Evolutionary conservation across 768 basidiomycete genomes (phyloP), one percentile per base, ranked within the genome.

Genomic region (Boletus fagicola): DNA sequence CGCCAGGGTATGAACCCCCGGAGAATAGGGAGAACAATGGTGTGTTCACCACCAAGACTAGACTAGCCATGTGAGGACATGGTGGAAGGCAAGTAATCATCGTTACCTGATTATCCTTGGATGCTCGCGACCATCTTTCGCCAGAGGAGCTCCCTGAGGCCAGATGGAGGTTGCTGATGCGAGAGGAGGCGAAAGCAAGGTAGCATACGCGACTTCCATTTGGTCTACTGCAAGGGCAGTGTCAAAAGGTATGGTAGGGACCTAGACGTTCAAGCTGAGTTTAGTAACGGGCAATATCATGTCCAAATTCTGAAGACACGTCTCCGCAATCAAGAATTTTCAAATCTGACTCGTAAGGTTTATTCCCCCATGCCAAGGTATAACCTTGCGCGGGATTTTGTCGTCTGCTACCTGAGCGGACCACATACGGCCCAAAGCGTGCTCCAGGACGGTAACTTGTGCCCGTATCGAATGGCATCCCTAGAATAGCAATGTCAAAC

Each of bases 281-380:
- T 13, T 22, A 33, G 31, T 35, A 45, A 40, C n/a, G 33, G 20
- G 13, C 2, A 33, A 15, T n/a, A 8, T 4, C 28, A 15, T 13
- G 11, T 35, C 10, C 18, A 12, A 48, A 26, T 8, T 18, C 13
- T 31, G 52, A 48, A 9, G 11, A 56, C 59, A 92, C 88, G 73
- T 95, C 93, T 46, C 90, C 92, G 61, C 93, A 95, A 64, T 94
- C 94, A 30, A 94, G 65, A 60, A 92, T 76, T 60, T 78, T 85
- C 35, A 76, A 72, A 6, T 81, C 83, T 52, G 73, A 74, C 11
- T 73, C 72, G 62, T 85, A 90, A 8, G 90, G 90, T 63, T 86
- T 85, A 46, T 74, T 77, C 10, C 77, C 77, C 90, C 90, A 92
- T n/a, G 85, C 76, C 56, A 90, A 68, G 0, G 86, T 87, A 65